These are phyloP conservation scores for Carnegiea gigantea DNA, from an alignment of 179 eudicot genomes.

Conservation along the genomic window DNA sequence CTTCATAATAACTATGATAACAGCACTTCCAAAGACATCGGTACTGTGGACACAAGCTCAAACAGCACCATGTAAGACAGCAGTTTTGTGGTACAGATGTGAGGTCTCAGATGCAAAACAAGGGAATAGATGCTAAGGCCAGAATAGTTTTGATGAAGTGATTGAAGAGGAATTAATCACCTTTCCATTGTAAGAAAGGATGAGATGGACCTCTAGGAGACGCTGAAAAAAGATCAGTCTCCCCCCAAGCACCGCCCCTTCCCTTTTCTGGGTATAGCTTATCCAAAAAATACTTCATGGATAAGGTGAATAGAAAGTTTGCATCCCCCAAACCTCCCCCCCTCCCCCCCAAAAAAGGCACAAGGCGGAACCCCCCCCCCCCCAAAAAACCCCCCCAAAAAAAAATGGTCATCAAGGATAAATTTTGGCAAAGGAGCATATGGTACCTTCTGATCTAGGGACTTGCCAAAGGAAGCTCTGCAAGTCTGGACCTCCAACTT, in stretches of 20 bases:
- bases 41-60: neutral
- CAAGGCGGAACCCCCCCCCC: too few species aligned
- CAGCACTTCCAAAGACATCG: neutral
- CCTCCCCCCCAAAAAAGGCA: neutral
- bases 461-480: constrained; percentile 79
- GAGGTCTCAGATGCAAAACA: neutral
- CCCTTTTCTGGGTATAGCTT: too few species aligned
- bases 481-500: constrained; percentile 79
- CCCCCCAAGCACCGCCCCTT: too few species aligned
- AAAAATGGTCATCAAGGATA: too few species aligned
- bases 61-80: neutral
- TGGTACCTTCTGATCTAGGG: constrained; percentile 59
- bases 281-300: too few species aligned
- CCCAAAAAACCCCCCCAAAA: too few species aligned
- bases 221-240: too few species aligned
- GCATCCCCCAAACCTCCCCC: too few species aligned
- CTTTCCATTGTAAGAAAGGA: neutral
- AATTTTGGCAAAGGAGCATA: neutral
- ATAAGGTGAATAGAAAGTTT: too few species aligned
- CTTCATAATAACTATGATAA: neutral
- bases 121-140: neutral
- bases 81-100: neutral
- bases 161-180: neutral
- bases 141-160: neutral
- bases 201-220: neutral